Percentiles rank a stretch among this genome's conserved stretches.
Evolutionary conservation across 2,329 filamentous ascomycete genomes (phyloP).

Genomic region (Talaromyces sp.): DNA sequence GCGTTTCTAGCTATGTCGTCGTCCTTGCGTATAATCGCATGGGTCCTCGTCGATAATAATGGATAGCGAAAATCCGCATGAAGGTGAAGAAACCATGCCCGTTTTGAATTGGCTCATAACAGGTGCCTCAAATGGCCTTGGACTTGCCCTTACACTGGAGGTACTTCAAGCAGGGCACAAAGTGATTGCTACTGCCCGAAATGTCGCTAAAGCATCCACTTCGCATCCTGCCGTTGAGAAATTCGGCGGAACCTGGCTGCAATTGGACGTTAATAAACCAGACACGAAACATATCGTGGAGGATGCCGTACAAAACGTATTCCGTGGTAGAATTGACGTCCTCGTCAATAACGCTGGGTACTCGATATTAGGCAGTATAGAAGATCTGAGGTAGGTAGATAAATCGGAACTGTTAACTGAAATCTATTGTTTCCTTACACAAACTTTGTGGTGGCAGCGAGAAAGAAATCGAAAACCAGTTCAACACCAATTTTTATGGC

Average conservation of each 20-base stretch:
- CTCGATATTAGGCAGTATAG: conserved; percentile 1
- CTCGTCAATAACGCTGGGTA: conserved; percentile 5
- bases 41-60: background rate
- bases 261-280: background rate
- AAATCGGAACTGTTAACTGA: background rate
- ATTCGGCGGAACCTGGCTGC: background rate
- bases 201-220: background rate
- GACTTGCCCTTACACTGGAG: background rate
- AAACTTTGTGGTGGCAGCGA: background rate
- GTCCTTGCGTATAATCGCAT: background rate
- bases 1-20: background rate
- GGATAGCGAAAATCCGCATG: background rate
- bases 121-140: background rate
- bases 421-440: background rate
- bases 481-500: background rate
- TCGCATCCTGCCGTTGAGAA: background rate
- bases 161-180: background rate
- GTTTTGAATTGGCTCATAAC: conserved; percentile 1
- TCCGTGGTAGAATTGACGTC: background rate
- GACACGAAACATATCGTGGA: background rate
- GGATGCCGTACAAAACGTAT: background rate
- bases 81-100: background rate
- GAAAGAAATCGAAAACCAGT: background rate
- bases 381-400: background rate
- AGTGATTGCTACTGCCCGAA: background rate